Evolutionary conservation across 208 protist species (phyloP), one percentile per base, ranked within the genome.

Genomic region (Angomonas ambiguus): DNA sequence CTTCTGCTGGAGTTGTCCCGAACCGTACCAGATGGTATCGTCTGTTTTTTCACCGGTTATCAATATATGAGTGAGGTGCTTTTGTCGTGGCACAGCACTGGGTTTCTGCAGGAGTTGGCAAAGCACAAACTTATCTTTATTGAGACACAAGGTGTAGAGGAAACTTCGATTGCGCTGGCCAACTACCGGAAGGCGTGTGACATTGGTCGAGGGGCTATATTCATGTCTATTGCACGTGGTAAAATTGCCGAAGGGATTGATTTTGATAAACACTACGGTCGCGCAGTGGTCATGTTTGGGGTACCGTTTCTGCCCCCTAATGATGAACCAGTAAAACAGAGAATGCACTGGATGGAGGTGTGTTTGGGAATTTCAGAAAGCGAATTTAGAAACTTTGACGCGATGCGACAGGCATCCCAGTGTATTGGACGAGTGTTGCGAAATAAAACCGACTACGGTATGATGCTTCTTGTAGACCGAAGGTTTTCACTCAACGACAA

Each of bases 361-460:
- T 94, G 97, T 65, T 93, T 97, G 62, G 84, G 94, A 57, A 98
- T 99, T 63, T 78, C 88, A 25, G 97, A 99, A 59, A 92, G 84
- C 57, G 98, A 99, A 71, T 99, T 99, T 77, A 77, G 99, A 3
- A 98, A 97, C 35, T 99, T 99, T 81, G 98, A 99, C 73, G 98
- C 98, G 25, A 98, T 99, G 97, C 84, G 98, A 48, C 94, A 98
- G 69, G 97, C 98, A 0, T 95, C 97, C n/a, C 98, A 99, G 89
- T 99, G 98, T 77, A 97, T 99, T 11, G 99, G 98, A 0, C 91
- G 98, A 51, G 98, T 99, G 51, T 93, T 99, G 41, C 88, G 99
- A 62, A 98, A 98, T 74, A 99, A 99, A 71, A 97, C 92, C 2
- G 99, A 99, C 81, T 99, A 99, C 74, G 99, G 98, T 13, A 92